Percentiles rank a stretch among this genome's conserved stretches.
Evolutionary conservation across 306 rosid species (phyloP).

Genomic region (Canavalia ensiformis): DNA sequence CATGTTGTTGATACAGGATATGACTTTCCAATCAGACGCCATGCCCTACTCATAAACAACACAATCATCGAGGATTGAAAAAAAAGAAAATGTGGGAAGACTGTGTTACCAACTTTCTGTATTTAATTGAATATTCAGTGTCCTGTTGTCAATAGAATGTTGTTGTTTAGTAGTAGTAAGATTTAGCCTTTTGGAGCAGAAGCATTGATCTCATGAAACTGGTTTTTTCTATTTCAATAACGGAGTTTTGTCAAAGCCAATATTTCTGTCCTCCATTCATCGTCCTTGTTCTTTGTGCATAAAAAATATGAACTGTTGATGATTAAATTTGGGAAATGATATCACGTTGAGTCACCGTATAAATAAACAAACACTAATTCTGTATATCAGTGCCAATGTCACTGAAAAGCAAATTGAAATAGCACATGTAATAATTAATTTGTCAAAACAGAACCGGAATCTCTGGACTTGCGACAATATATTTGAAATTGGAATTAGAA

Average conservation of each 20-base stretch:
- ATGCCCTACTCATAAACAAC: not conserved
- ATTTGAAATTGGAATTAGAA: not conserved
- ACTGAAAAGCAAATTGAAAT: not conserved
- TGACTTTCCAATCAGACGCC: conserved; percentile 17
- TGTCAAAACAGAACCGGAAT: not conserved
- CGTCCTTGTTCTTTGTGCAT: no score
- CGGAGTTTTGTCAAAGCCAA: no score
- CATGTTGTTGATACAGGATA: conserved; percentile 43
- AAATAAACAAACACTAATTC: no score
- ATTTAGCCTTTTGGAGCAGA: conserved; percentile 11
- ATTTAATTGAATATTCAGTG: not conserved
- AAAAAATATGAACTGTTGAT: no score
- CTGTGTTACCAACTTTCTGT: not conserved
- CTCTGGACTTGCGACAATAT: not conserved
- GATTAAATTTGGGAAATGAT: no score
- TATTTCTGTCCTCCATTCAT: no score
- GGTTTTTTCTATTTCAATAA: no score
- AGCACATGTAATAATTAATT: not conserved
- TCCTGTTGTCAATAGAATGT: not conserved
- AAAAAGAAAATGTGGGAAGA: not conserved
- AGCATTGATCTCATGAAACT: conserved; percentile 21
- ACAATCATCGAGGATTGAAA: not conserved
- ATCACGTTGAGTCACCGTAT: no score
- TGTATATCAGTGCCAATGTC: not conserved
- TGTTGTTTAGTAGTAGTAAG: not conserved